Evolutionary conservation across 768 basidiomycete genomes (phyloP).

Genomic region (Leccinum variicolor): DNA sequence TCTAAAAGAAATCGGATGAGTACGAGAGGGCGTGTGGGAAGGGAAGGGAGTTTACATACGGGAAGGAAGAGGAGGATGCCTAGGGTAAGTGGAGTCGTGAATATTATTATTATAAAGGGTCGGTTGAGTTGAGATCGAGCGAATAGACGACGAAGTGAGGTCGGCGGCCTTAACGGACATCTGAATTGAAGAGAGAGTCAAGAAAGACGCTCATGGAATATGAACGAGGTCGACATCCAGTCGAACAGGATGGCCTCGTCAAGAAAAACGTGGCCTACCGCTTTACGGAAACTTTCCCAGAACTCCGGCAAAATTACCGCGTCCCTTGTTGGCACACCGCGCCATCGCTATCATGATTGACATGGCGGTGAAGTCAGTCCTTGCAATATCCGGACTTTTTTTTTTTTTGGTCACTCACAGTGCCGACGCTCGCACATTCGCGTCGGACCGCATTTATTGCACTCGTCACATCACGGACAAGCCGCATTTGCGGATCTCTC

Average conservation of each 20-base stretch:
- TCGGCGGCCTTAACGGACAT: conserved; percentile 25
- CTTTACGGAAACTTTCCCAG: conserved; percentile 27
- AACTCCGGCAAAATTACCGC: conserved; percentile 4
- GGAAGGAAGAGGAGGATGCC: conserved; percentile 7
- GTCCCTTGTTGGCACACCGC: not conserved
- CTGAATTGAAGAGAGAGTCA: conserved; percentile 6
- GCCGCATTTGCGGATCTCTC: conserved; percentile 12
- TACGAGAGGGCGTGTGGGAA: conserved; percentile 30
- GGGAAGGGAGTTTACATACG: conserved; percentile 19
- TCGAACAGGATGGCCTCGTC: conserved; percentile 24
- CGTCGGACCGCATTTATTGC: not conserved
- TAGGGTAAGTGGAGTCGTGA: too few relatives aligned
- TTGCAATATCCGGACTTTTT: not conserved
- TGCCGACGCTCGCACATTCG: not conserved
- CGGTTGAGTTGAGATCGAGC: conserved; percentile 12
- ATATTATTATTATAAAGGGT: conserved; percentile 15
- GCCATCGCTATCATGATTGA: not conserved
- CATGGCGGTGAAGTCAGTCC: not conserved
- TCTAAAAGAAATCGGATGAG: conserved; percentile 30
- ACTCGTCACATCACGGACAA: not conserved
- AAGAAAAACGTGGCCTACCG: conserved; percentile 24
- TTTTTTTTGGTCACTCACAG: not conserved
- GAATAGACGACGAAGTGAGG: conserved; percentile 7
- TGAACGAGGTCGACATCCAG: conserved; percentile 19
- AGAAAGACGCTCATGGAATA: conserved; percentile 30